Conservation (phyloP, 2,329 filamentous ascomycete species). For the Epichloe festucae region DNA sequence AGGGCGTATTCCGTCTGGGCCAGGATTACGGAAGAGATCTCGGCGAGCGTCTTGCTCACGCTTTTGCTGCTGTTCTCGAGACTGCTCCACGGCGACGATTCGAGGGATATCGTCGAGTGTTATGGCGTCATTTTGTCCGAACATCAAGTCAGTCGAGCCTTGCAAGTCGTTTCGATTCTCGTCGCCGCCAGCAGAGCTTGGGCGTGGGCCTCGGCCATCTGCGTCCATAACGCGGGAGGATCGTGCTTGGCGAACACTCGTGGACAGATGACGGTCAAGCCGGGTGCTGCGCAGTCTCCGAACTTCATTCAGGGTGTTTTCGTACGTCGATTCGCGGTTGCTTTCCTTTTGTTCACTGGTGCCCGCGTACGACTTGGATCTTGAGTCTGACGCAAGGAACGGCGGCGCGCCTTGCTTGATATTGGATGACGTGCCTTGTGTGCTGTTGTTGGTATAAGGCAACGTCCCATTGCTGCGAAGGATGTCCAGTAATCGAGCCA, state of each 20-base stretch:
- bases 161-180: constrained; percentile 23
- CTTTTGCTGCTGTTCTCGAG: constrained; percentile 76
- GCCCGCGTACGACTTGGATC: constrained; percentile 63
- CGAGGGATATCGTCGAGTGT: constrained; percentile 93
- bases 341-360: constrained; percentile 31
- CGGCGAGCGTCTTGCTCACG: constrained; percentile 39
- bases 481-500: constrained; percentile 79
- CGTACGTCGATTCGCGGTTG: constrained; percentile 65
- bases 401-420: constrained; percentile 15
- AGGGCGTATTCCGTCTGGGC: constrained; percentile 30
- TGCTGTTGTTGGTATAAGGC: constrained; percentile 60
- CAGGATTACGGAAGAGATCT: constrained; percentile 50
- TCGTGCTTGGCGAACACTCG: constrained; percentile 79
- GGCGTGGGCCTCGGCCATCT: constrained; percentile 48
- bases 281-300: constrained; percentile 81
- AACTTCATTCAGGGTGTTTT: constrained; percentile 93
- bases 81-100: constrained; percentile 91
- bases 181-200: constrained; percentile 58
- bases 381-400: constrained; percentile 47
- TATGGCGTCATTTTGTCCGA: constrained; percentile 80
- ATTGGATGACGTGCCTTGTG: constrained; percentile 9
- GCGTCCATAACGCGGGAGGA: constrained; percentile 81
- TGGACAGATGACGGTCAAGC: constrained; percentile 87
- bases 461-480: constrained; percentile 72
- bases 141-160: constrained; percentile 64